phyloP scores from a whole-genome alignment of 2,329 filamentous ascomycete species.

The Dactylella cylindrospora region DNA sequence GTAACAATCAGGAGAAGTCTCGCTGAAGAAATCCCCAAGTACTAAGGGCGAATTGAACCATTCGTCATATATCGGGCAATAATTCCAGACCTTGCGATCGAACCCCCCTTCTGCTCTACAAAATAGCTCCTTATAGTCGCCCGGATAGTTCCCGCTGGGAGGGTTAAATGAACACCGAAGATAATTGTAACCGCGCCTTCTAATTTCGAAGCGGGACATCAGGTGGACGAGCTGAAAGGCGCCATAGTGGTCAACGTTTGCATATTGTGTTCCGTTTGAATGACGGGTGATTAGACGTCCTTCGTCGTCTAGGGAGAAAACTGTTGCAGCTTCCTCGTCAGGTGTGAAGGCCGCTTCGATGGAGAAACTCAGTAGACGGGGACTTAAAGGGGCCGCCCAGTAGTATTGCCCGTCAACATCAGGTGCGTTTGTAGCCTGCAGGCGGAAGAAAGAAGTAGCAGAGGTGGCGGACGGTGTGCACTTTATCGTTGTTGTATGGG shows the following conservation, averaged over 20 bases:
- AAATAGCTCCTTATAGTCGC: constrained; percentile 18
- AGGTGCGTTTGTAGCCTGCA: constrained; percentile 22
- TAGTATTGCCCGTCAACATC: constrained; percentile 17
- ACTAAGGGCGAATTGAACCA: constrained; percentile 27
- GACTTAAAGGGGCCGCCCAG: constrained; percentile 3
- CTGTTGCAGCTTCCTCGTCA: constrained; percentile 7
- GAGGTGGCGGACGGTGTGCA: constrained; percentile 17
- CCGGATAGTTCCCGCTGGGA: constrained; percentile 21
- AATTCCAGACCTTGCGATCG: constrained; percentile 9
- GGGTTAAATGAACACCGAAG: constrained; percentile 9
- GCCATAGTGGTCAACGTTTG: constrained; percentile 10
- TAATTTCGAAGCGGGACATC: neutral
- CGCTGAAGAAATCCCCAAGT: neutral
- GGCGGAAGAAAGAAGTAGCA: constrained; percentile 18
- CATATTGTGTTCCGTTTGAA: constrained; percentile 19
- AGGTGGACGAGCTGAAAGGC: constrained; percentile 9
- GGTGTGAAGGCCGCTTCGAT: constrained; percentile 11
- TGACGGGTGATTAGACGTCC: constrained; percentile 6
- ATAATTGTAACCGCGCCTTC: neutral
- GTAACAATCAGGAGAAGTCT: neutral
- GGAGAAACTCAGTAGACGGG: constrained; percentile 2
- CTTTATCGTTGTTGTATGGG: constrained; percentile 21
- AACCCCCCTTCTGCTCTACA: constrained; percentile 11
- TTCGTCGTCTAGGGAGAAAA: constrained; percentile 19
- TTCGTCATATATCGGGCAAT: constrained; percentile 18